phyloP scores from a whole-genome alignment of 768 basidiomycete species.

The Collybia sordida region DNA sequence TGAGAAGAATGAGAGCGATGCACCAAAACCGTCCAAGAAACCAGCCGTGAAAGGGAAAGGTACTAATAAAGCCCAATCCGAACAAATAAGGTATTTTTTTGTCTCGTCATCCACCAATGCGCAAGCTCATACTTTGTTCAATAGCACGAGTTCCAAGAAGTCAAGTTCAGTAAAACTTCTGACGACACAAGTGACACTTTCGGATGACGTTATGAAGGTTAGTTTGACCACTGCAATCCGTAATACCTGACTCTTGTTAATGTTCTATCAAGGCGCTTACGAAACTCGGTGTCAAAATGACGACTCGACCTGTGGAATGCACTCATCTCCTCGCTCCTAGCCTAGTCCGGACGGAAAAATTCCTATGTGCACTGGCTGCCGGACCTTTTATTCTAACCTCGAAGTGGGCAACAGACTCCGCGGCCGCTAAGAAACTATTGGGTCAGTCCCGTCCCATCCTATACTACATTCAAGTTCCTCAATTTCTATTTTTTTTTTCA shows the following conservation, averaged over 20 bases:
- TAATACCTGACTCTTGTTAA: background rate
- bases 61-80: conserved; percentile 16
- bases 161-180: conserved; percentile 45
- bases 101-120: background rate
- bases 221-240: conserved; percentile 9
- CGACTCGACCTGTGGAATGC: conserved; percentile 61
- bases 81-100: conserved; percentile 7
- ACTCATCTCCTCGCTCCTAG: conserved; percentile 75
- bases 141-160: conserved; percentile 11
- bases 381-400: conserved; percentile 63
- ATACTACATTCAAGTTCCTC: background rate
- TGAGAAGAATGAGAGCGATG: conserved; percentile 7
- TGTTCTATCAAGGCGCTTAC: conserved; percentile 46
- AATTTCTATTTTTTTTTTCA: conserved; percentile 23
- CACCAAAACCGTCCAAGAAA: conserved; percentile 2
- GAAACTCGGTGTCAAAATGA: conserved; percentile 67
- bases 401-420: conserved; percentile 68
- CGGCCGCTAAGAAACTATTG: conserved; percentile 54
- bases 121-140: background rate
- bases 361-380: conserved; percentile 71
- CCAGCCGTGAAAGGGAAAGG: conserved; percentile 16
- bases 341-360: conserved; percentile 84
- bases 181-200: conserved; percentile 65
- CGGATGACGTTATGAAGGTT: conserved; percentile 61
- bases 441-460: conserved; percentile 42